Percentiles rank a stretch among this genome's conserved stretches.
Conservation (phyloP, 352 stramenopile species). For the Bremia lactucae region DNA sequence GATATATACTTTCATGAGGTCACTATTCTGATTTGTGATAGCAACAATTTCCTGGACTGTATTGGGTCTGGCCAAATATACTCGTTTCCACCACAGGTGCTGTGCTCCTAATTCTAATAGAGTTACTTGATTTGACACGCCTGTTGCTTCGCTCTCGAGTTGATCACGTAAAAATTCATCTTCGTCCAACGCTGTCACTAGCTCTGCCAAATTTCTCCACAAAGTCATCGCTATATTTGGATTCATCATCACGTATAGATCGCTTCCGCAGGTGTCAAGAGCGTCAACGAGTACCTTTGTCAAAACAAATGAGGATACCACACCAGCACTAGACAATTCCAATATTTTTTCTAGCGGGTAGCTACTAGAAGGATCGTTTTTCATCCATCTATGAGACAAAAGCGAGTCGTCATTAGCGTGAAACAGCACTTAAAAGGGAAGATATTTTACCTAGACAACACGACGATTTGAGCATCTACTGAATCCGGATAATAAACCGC, state of each 20-base stretch:
- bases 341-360: constrained; percentile 45
- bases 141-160: constrained; percentile 3
- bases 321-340: constrained; percentile 27
- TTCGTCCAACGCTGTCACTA: constrained; percentile 35
- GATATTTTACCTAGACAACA: constrained; percentile 20
- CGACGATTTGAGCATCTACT: constrained; percentile 24
- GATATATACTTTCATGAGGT: constrained; percentile 30
- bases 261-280: constrained; percentile 46
- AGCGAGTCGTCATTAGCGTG: constrained; percentile 1
- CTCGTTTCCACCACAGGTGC: constrained; percentile 46
- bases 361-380: constrained; percentile 36
- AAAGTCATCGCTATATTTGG: constrained; percentile 22
- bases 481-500: constrained; percentile 41
- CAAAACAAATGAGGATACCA: constrained; percentile 26
- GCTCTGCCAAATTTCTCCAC: constrained; percentile 47
- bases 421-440: not conserved
- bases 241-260: constrained; percentile 35
- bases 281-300: constrained; percentile 29
- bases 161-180: constrained; percentile 28
- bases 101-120: constrained; percentile 23
- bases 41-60: constrained; percentile 19
- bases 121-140: constrained; percentile 10
- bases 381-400: constrained; percentile 33
- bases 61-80: constrained; percentile 40
- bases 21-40: constrained; percentile 12